Evolutionary conservation across 805 yeast genomes (phyloP).

Genomic region (Nakazawaea anatomiae): DNA sequence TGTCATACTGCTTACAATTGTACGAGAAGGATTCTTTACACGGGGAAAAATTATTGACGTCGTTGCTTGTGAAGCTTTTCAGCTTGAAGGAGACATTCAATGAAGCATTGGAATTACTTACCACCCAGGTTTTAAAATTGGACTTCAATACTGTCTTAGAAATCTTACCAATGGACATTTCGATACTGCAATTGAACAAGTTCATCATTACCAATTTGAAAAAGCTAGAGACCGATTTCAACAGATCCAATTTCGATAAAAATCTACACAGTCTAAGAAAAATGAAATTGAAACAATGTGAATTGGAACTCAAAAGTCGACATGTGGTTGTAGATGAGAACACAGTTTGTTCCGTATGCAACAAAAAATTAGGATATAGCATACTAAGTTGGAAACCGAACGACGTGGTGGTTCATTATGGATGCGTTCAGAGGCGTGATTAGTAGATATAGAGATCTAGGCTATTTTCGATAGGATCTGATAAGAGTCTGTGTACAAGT

Average conservation of each 20-base stretch:
- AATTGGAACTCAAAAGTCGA: conserved; percentile 31
- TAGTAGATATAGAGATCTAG: no score
- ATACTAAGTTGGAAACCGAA: conserved; percentile 45
- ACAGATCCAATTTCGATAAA: conserved; percentile 34
- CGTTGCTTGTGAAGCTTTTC: conserved; percentile 33
- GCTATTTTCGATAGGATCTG: no score
- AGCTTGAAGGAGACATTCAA: neutral
- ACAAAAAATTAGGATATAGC: conserved; percentile 46
- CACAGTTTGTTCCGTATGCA: conserved; percentile 54
- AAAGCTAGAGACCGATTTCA: conserved; percentile 30
- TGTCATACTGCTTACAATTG: conserved; percentile 51
- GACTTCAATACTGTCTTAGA: conserved; percentile 32
- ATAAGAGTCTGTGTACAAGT: no score
- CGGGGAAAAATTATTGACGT: conserved; percentile 43
- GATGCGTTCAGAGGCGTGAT: conserved; percentile 29
- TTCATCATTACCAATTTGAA: conserved; percentile 43
- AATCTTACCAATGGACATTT: conserved; percentile 45
- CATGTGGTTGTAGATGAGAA: conserved; percentile 34
- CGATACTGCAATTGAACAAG: conserved; percentile 33
- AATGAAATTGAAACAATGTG: conserved; percentile 37
- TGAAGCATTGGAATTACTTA: conserved; percentile 33
- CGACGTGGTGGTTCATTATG: conserved; percentile 47
- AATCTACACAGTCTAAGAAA: conserved; percentile 51
- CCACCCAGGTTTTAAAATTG: conserved; percentile 36
- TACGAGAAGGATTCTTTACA: conserved; percentile 25